Conservation (phyloP, 495 filamentous ascomycete genomes). For the Talaromyces stipitatus region DNA sequence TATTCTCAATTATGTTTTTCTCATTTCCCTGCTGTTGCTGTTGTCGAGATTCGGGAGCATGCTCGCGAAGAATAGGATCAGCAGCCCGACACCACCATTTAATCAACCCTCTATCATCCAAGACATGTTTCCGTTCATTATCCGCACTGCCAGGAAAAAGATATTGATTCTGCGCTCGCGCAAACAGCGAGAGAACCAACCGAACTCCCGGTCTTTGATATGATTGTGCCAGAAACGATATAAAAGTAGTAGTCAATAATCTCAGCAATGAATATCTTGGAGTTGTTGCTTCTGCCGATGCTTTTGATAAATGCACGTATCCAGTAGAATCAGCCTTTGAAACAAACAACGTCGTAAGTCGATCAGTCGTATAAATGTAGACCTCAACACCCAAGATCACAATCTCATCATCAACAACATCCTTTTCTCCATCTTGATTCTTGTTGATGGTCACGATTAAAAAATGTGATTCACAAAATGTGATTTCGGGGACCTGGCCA, state of each 20-base stretch:
- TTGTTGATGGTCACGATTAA: conserved; percentile 59
- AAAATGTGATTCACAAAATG: conserved; percentile 86
- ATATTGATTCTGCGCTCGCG: conserved; percentile 87
- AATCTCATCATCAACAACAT: conserved; percentile 24
- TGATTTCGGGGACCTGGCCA: conserved; percentile 56
- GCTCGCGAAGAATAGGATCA: conserved; percentile 58
- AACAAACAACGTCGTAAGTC: conserved; percentile 82
- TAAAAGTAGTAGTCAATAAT: conserved; percentile 63
- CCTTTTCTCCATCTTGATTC: conserved; percentile 16
- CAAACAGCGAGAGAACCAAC: conserved; percentile 83
- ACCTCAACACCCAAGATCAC: conserved; percentile 63
- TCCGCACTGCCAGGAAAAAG: conserved; percentile 87
- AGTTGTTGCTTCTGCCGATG: conserved; percentile 19
- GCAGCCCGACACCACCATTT: conserved; percentile 91
- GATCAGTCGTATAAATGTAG: conserved; percentile 60
- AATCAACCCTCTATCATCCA: conserved; percentile 81
- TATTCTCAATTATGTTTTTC: conserved; percentile 33
- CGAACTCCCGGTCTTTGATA: conserved; percentile 60
- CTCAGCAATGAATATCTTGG: conserved; percentile 65
- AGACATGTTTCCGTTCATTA: conserved; percentile 81
- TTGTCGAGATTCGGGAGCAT: conserved; percentile 32
- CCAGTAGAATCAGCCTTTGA: conserved; percentile 97
- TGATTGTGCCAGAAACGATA: conserved; percentile 62
- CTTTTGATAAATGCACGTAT: conserved; percentile 60
- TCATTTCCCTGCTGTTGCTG: conserved; percentile 7